These are phyloP conservation scores for Fusarium sp. DNA, from an alignment of 2,329 filamentous ascomycete genomes.

Conservation along the genomic window DNA sequence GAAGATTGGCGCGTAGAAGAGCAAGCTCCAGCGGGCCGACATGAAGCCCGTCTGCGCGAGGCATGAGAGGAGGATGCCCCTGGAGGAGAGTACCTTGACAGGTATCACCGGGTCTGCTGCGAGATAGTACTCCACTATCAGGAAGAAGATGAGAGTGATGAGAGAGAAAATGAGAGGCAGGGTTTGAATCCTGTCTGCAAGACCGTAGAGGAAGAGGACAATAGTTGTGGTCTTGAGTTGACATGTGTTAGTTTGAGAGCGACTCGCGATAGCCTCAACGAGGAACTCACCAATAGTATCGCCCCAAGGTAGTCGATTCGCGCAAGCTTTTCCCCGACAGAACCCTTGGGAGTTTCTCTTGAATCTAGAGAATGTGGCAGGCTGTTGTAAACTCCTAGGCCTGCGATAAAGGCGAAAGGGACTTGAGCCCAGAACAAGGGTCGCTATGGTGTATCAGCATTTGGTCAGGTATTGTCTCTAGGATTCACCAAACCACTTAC, in stretches of 20 bases:
- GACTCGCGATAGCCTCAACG: neutral
- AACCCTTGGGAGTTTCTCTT: slow-evolving; percentile 29
- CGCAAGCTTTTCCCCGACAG: slow-evolving; percentile 62
- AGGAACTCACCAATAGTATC: slow-evolving; percentile 62
- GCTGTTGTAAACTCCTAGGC: slow-evolving; percentile 67
- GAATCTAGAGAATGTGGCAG: slow-evolving; percentile 59
- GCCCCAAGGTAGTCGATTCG: slow-evolving; percentile 79
- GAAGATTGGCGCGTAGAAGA: slow-evolving; percentile 84
- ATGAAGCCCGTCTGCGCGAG: slow-evolving; percentile 78
- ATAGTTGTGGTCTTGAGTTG: slow-evolving; percentile 65
- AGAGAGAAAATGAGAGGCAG: slow-evolving; percentile 68
- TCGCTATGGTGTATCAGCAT: slow-evolving; percentile 56
- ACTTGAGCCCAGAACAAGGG: slow-evolving; percentile 76
- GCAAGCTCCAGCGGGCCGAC: slow-evolving; percentile 79
- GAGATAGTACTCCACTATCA: slow-evolving; percentile 68
- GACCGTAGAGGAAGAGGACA: slow-evolving; percentile 73
- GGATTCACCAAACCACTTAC: slow-evolving; percentile 53
- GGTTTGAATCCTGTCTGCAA: slow-evolving; percentile 68
- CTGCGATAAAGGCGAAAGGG: slow-evolving; percentile 68
- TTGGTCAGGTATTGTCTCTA: neutral
- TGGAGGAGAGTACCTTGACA: slow-evolving; percentile 70
- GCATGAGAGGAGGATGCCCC: slow-evolving; percentile 75
- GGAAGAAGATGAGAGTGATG: slow-evolving; percentile 59
- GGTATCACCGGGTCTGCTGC: slow-evolving; percentile 78
- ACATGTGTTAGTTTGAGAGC: slow-evolving; percentile 7